Percentiles rank a stretch among this genome's conserved stretches.
These are phyloP conservation scores for Cryphonectria carpinicola DNA, from an alignment of 2,329 filamentous ascomycete species.

Conservation along the genomic window DNA sequence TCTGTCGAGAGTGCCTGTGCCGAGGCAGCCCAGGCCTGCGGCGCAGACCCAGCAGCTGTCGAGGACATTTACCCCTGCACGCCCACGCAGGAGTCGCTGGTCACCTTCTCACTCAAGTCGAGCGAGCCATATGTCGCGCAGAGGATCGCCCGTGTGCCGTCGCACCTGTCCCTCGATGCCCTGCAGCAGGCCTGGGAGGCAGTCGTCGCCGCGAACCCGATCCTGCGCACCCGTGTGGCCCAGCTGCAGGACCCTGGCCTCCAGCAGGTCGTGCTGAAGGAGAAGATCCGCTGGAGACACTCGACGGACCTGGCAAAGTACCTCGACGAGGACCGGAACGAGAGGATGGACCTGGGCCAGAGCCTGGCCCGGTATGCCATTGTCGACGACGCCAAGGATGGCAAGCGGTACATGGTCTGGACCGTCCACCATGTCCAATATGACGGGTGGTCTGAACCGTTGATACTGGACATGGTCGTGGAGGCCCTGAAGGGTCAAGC, in stretches of 20 bases:
- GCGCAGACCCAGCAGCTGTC: conserved; percentile 30
- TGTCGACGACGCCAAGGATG: conserved; percentile 30
- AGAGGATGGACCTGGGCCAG: conserved; percentile 36
- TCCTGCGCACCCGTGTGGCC: conserved; percentile 41
- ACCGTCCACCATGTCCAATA: conserved; percentile 46
- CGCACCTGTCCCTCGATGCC: conserved; percentile 29
- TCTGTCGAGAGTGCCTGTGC: conserved; percentile 27
- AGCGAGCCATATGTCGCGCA: conserved; percentile 42
- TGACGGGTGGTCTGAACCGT: conserved; percentile 40
- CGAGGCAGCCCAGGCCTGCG: conserved; percentile 34
- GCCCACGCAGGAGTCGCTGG: conserved; percentile 43
- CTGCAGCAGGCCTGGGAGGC: conserved; percentile 38
- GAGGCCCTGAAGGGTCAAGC: conserved; percentile 29
- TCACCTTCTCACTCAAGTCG: conserved; percentile 40
- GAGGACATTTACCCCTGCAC: conserved; percentile 46
- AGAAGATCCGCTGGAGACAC: conserved; percentile 36
- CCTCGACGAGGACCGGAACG: conserved; percentile 34
- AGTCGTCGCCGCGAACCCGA: conserved; percentile 35
- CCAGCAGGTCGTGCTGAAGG: conserved; percentile 43
- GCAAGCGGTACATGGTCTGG: conserved; percentile 40
- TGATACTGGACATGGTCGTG: conserved; percentile 37
- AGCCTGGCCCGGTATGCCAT: conserved; percentile 43
- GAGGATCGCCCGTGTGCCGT: conserved; percentile 32
- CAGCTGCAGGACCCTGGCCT: conserved; percentile 40
- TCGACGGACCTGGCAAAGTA: conserved; percentile 34